Evolutionary conservation across 108 stramenopile genomes (phyloP).

Genomic region (Fragilaria crotonensis): DNA sequence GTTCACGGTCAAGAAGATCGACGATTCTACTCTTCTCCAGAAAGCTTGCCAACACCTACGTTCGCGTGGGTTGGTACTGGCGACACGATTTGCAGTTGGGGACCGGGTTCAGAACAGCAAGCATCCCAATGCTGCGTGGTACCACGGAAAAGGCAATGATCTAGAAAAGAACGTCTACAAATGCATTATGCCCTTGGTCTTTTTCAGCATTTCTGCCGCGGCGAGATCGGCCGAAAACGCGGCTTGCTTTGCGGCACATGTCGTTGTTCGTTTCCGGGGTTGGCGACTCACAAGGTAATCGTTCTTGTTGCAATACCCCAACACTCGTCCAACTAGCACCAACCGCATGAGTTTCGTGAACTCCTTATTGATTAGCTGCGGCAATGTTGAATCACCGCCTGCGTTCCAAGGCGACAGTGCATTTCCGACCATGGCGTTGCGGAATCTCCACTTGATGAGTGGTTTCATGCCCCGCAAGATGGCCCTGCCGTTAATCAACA

Average conservation of each 20-base stretch:
- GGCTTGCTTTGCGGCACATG: conserved; percentile 75
- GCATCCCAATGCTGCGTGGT: too few species aligned
- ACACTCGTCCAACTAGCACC: conserved; percentile 61
- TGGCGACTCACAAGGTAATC: conserved; percentile 80
- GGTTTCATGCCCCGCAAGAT: conserved; percentile 92
- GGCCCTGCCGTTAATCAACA: conserved; percentile 82
- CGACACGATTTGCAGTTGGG: too few species aligned
- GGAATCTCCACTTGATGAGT: conserved; percentile 89
- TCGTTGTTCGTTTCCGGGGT: conserved; percentile 74
- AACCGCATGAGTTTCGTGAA: conserved; percentile 79
- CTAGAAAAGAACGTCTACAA: too few species aligned
- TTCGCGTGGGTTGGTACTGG: too few species aligned
- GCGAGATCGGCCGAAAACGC: conserved; percentile 79
- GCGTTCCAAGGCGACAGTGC: conserved; percentile 59
- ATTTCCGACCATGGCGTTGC: conserved; percentile 90
- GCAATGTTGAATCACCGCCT: conserved; percentile 18
- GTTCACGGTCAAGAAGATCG: too few species aligned
- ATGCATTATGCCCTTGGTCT: too few species aligned
- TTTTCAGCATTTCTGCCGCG: conserved; percentile 58
- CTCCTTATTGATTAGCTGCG: conserved; percentile 49
- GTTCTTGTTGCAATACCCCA: conserved; percentile 82
- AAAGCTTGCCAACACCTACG: too few species aligned
- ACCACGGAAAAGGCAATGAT: too few species aligned
- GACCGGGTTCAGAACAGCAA: too few species aligned
- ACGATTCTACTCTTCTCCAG: too few species aligned